Evolutionary conservation across 306 rosid genomes (phyloP).

Genomic region (Dalbergia cultrata): DNA sequence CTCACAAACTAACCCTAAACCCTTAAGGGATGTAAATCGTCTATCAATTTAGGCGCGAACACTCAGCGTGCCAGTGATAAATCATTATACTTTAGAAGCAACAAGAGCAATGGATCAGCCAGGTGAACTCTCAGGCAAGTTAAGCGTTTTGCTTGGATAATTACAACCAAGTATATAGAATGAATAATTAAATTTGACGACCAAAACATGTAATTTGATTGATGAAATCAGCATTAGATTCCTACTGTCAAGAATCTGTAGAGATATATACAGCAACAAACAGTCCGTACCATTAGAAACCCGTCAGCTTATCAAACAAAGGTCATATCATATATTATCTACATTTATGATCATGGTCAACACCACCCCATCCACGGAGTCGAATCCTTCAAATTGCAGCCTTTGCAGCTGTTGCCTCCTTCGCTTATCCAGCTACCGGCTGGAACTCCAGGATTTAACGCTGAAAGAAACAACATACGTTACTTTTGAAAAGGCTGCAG

Average conservation of each 20-base stretch:
- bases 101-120: too few relatives aligned
- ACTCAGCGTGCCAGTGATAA: neutral
- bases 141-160: neutral
- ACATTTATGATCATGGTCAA: conserved; percentile 15
- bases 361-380: neutral
- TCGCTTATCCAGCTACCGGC: conserved; percentile 2
- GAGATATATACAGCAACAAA: conserved; percentile 51
- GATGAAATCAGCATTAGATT: conserved; percentile 22
- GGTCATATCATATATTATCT: conserved; percentile 24
- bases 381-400: conserved; percentile 29
- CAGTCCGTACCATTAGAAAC: conserved; percentile 47
- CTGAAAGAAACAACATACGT: neutral
- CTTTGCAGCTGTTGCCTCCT: neutral
- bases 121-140: neutral
- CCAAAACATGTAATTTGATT: neutral
- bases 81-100: too few relatives aligned
- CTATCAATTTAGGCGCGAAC: neutral
- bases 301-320: conserved; percentile 36
- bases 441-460: conserved; percentile 11
- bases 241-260: conserved; percentile 6
- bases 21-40: too few relatives aligned
- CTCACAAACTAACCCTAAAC: too few relatives aligned
- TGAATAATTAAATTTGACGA: neutral
- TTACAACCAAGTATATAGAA: neutral
- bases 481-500: neutral